Base-by-base conservation (phyloP, 257 asterid genomes). In the Osmanthus fragrans region DNA sequence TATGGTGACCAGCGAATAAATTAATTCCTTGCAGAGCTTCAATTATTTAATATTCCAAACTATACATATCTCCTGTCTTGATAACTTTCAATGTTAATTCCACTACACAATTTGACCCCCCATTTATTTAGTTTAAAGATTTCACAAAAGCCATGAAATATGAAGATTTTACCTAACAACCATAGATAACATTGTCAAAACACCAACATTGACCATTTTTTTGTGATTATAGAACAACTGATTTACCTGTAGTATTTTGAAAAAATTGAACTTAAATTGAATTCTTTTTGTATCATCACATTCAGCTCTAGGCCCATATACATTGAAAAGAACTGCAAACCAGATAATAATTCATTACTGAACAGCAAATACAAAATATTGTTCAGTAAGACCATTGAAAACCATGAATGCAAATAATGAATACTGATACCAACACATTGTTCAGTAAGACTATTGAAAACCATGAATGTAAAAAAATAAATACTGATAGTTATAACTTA, bases 271-370 rank as follows among this genome's bases (percentile, higher is more conserved):
- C 88, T 92, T 96, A 79, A 90, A 96, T 70, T 96, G 92, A 73
- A 89, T 74, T 81, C 99, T 96, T 75, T 93, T 92, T 11, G 80
- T 70, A 70, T 93, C 97, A 82, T 92, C 92, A 36, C 73, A 47
- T 70, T 49, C 91, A 76, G 98, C 98, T 89, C 98, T 90, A 79
- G 99, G 99, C 71, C 98, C 96, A 75, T 96, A 96, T 19, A 96
- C 49, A 84, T 96, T 96, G 85, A 96, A 91, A 86, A 96, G 92
- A 86, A 96, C 99, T 95, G 96, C 82, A 86, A 78, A 74, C 54
- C 54, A 68, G 65, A 71, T 70, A 79, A 39, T 65, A 72, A 45
- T 58, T 54, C 21, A 56, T 81, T 71, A 82, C 58, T 49, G 71
- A 58, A 64, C n/a, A 51, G 10, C 39, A 77, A 42, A 13, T 36